Percentiles rank a stretch among this genome's conserved stretches.
phyloP scores from a whole-genome alignment of 1,284 basidiomycete genomes.

The Pseudozyma hubeiensis region DNA sequence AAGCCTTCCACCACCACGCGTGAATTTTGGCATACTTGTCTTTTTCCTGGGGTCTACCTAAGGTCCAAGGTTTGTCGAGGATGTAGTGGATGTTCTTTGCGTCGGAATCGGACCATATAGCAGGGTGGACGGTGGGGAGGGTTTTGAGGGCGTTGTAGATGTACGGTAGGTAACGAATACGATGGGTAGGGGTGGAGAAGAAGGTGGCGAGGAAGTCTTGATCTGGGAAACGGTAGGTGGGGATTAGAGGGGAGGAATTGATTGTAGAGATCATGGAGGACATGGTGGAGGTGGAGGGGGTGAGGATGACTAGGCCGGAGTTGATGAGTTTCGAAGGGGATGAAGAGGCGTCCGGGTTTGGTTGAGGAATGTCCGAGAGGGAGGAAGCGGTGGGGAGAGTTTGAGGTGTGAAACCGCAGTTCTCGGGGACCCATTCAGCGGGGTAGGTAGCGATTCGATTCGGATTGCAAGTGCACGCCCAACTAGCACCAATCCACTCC shows the following conservation, averaged over 20 bases:
- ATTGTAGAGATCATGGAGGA: too few relatives aligned
- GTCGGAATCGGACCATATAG: constrained; percentile 82
- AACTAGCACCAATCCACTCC: constrained; percentile 80
- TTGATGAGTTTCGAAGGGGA: too few relatives aligned
- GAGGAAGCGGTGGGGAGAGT: constrained; percentile 67
- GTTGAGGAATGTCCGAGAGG: constrained; percentile 69
- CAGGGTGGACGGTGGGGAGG: constrained; percentile 76
- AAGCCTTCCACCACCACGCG: constrained; percentile 61
- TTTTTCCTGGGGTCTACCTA: constrained; percentile 26
- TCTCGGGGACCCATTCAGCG: constrained; percentile 86
- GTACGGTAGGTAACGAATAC: constrained; percentile 79
- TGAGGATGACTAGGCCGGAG: constrained; percentile 86
- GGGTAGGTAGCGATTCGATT: constrained; percentile 85
- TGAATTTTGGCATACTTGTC: constrained; percentile 52
- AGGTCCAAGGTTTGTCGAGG: constrained; percentile 61
- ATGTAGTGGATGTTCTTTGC: constrained; percentile 71
- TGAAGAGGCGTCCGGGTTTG: too few relatives aligned
- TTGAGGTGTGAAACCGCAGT: constrained; percentile 82
- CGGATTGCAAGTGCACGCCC: constrained; percentile 94
- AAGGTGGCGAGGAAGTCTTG: constrained; percentile 88
- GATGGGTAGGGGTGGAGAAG: constrained; percentile 72
- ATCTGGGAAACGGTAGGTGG: constrained; percentile 85
- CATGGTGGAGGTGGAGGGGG: constrained; percentile 76
- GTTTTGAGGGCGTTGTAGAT: constrained; percentile 89
- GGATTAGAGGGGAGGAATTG: constrained; percentile 77